Base-by-base conservation (phyloP, 2,329 filamentous ascomycete species). In the Fusarium veterinarium region DNA sequence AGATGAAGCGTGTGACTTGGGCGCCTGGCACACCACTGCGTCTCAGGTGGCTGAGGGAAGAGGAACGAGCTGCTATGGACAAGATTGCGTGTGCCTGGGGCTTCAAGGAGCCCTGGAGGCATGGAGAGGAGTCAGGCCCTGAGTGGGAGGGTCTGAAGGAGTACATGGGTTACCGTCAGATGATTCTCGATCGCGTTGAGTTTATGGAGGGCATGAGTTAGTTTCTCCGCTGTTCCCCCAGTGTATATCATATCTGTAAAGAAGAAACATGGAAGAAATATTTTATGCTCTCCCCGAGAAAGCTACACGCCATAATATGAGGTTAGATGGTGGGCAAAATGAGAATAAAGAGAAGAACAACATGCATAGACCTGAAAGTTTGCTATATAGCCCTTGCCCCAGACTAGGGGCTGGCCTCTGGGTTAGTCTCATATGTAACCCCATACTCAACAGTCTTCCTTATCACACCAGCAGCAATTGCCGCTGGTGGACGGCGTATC, bases 1-100 rank as follows among this genome's bases (percentile, higher is more conserved):
- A 98, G 82, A 97, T 98, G 93, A 91, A 92, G 77, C 90, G 96
- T 25, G 94, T 98, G 9, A 95, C 94, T 5, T 99, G 96, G 96
- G 87, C 92, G 13, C 90, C 90, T 1, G 96, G 96, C 16, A 92
- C 94, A 38, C 92, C 93, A 28, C 84, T 98, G 71, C 88, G 92
- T 69, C 89, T 94, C 77, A 89, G 96, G 19, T 98, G 95, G 93
- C 81, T 97, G 60, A 88, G 94, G 38, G 96, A 98, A 80, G 95
- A 97, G 72, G 95, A 99, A 85, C 88, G 96, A 30, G 93, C 91
- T 7, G 94, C 95, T 2, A 85, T 97, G 72, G 96, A 99, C 84
- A 91, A 89, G 78, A 90, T 99, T 64, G 95, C 95, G 2, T 90
- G 91, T 73, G 92, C 94, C 1, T 99, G 96, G 94, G 96, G 96